A percentile compares a stretch with the other conserved stretches of the same genome.
Conservation (phyloP, 2,329 filamentous ascomycete species). For the Penicillium sp. region DNA sequence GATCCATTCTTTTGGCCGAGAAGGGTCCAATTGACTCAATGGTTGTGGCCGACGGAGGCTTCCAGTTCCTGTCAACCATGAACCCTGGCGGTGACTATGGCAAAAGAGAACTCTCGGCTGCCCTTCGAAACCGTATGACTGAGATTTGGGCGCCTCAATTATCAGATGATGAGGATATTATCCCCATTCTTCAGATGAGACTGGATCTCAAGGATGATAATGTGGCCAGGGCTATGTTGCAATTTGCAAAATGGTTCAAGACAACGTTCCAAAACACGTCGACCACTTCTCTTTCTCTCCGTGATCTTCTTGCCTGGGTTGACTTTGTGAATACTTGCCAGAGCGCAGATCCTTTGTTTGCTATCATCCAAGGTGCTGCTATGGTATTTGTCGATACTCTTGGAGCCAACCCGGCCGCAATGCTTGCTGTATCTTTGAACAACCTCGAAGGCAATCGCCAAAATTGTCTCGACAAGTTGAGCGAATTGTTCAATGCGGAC, state of each 20-base stretch:
- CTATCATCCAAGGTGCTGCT: slow-evolving; percentile 80
- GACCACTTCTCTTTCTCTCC: slow-evolving; percentile 80
- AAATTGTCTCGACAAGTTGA: slow-evolving; percentile 73
- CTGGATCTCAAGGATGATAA: slow-evolving; percentile 60
- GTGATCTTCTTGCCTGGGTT: slow-evolving; percentile 92
- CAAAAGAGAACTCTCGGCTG: slow-evolving; percentile 95
- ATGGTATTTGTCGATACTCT: slow-evolving; percentile 96
- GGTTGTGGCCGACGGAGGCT: slow-evolving; percentile 74
- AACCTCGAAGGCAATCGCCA: slow-evolving; percentile 72
- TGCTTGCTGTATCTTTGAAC: slow-evolving; percentile 73
- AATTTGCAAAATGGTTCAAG: slow-evolving; percentile 94
- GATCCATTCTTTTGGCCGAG: slow-evolving; percentile 87
- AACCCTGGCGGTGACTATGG: slow-evolving; percentile 98
- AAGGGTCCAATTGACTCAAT: slow-evolving; percentile 86
- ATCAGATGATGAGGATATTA: slow-evolving; percentile 80
- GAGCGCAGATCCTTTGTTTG: slow-evolving; percentile 53
- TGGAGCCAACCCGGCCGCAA: slow-evolving; percentile 89
- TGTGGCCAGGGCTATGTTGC: slow-evolving; percentile 72
- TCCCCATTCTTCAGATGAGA: slow-evolving; percentile 83
- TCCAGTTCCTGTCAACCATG: slow-evolving; percentile 98
- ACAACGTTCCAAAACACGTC: slow-evolving; percentile 74
- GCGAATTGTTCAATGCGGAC: slow-evolving; percentile 67
- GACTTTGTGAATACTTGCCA: slow-evolving; percentile 80
- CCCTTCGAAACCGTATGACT: slow-evolving; percentile 92
- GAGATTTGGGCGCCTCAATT: slow-evolving; percentile 97